Evolutionary conservation across 1,284 basidiomycete genomes (phyloP).

Genomic region (Pisolithus thermaeus): DNA sequence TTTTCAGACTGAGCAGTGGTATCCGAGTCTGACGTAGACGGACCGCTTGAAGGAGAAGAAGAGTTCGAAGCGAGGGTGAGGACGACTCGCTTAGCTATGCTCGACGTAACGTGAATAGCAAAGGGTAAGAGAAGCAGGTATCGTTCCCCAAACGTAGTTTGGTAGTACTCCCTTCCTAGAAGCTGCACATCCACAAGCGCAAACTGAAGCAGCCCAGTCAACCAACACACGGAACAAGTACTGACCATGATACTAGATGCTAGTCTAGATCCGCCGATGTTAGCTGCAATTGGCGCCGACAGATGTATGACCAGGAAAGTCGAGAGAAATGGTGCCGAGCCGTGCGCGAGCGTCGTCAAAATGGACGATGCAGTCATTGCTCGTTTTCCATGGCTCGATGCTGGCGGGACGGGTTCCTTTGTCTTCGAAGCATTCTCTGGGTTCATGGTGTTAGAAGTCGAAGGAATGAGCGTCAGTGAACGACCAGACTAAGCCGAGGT

Average conservation of each 20-base stretch:
- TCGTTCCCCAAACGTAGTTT: conserved; percentile 57
- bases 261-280: conserved; percentile 56
- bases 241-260: conserved; percentile 68
- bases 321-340: conserved; percentile 55
- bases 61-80: conserved; percentile 10
- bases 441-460: too few species aligned
- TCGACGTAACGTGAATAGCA: conserved; percentile 50
- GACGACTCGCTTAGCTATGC: conserved; percentile 43
- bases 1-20: too few species aligned
- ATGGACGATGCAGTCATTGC: conserved; percentile 2
- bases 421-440: too few species aligned
- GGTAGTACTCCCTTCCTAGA: conserved; percentile 74
- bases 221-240: background rate
- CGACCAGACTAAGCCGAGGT: conserved; percentile 55
- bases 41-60: conserved; percentile 10
- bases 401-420: background rate
- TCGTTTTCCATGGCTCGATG: background rate
- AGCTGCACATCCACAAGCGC: too few species aligned
- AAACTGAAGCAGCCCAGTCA: too few species aligned
- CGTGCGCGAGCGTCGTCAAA: conserved; percentile 47
- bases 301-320: conserved; percentile 65
- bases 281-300: conserved; percentile 61
- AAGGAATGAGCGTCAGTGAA: too few species aligned
- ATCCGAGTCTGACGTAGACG: background rate
- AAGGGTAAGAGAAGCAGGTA: conserved; percentile 42